Evolutionary conservation across 1,139 yeast species (phyloP).

Genomic region (Magnusiomyces suaveolens): DNA sequence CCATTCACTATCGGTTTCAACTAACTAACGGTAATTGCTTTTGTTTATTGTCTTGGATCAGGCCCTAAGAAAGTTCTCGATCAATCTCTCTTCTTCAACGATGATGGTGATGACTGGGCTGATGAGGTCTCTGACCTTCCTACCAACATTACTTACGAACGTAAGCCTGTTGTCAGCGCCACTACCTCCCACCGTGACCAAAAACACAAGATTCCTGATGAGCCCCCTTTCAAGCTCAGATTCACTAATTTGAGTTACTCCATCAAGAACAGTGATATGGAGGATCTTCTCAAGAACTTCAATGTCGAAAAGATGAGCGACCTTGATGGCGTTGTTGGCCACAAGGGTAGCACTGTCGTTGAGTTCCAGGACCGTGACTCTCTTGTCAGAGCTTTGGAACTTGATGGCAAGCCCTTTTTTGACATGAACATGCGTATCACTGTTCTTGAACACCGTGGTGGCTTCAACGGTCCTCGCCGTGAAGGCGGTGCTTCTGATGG

Average conservation of each 20-base stretch:
- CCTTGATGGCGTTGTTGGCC: conserved; percentile 55
- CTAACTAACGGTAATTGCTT: not conserved
- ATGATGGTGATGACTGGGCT: conserved; percentile 11
- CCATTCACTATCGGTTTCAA: not conserved
- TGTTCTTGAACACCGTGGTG: conserved; percentile 47
- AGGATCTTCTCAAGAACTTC: conserved; percentile 55
- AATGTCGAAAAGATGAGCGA: conserved; percentile 43
- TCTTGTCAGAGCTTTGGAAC: conserved; percentile 59
- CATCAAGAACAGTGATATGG: conserved; percentile 42
- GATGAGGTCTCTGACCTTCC: conserved; percentile 15
- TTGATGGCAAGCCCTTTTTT: conserved; percentile 53
- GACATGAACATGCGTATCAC: conserved; percentile 75
- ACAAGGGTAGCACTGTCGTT: conserved; percentile 78
- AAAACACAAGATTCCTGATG: conserved; percentile 81
- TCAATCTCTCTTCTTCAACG: conserved; percentile 1
- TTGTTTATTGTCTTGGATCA: not conserved
- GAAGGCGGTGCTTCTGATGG: conserved; percentile 13
- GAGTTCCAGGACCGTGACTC: conserved; percentile 59
- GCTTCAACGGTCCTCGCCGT: conserved; percentile 10
- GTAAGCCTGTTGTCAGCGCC: not conserved
- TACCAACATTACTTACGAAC: conserved; percentile 8
- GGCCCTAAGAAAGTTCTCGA: conserved; percentile 11
- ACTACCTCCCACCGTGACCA: conserved; percentile 17
- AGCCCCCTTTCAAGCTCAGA: conserved; percentile 85
- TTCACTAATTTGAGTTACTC: conserved; percentile 83